A percentile compares a stretch with the other conserved stretches of the same genome.
Conservation (phyloP, 75 land plant genomes). For the Picea glauca region DNA sequence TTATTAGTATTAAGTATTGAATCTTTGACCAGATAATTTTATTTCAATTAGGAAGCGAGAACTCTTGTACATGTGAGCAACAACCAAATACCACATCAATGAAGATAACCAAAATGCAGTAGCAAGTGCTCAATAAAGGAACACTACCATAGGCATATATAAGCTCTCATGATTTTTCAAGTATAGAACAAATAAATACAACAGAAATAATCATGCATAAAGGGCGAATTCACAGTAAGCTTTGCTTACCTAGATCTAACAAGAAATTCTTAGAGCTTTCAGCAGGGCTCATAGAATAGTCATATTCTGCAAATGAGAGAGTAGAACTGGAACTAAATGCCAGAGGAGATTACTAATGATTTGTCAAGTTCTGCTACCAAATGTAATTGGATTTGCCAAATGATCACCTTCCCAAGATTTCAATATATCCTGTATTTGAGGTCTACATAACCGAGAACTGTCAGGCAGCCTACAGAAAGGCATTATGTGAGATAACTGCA, state of each 20-base stretch:
- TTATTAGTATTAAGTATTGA: too few species aligned
- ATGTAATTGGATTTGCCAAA: not conserved
- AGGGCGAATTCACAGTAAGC: too few species aligned
- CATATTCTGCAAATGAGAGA: not conserved
- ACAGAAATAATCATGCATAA: not conserved
- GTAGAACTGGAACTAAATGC: not conserved
- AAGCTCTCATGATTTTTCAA: not conserved
- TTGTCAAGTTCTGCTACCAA: not conserved
- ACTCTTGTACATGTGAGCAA: too few species aligned
- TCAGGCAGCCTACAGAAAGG: not conserved
- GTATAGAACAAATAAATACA: not conserved
- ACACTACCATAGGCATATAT: conserved; percentile 1
- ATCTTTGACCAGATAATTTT: too few species aligned
- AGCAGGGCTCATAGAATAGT: not conserved
- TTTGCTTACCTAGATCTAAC: not conserved
- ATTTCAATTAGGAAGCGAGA: too few species aligned
- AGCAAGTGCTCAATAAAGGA: too few species aligned
- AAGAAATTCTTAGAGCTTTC: not conserved
- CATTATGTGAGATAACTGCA: not conserved
- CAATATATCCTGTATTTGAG: not conserved
- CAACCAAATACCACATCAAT: too few species aligned
- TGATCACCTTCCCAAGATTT: not conserved
- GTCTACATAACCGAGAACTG: not conserved
- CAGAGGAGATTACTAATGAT: not conserved
- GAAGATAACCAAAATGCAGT: too few species aligned